A percentile compares a stretch with the other conserved stretches of the same genome.
phyloP scores from a whole-genome alignment of 2,329 filamentous ascomycete genomes.

The Calonectria crousiana region DNA sequence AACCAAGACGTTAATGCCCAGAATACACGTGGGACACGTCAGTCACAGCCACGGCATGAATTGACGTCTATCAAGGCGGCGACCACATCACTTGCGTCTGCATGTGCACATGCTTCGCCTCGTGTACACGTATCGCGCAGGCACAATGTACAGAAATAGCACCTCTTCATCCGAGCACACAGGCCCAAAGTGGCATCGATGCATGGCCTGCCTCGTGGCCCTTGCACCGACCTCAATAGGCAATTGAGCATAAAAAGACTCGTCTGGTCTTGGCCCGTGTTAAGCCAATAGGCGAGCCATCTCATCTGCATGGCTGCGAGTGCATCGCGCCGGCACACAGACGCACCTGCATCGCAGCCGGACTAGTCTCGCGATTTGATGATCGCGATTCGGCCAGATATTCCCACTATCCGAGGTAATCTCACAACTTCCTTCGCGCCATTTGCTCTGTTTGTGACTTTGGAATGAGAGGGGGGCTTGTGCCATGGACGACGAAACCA shows the following conservation, averaged over 20 bases:
- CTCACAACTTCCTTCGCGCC: not conserved
- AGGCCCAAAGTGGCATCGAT: not conserved
- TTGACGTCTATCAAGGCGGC: not conserved
- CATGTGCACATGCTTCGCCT: not conserved
- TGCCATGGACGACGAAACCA: slow-evolving; percentile 1
- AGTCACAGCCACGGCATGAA: not conserved
- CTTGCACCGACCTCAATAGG: slow-evolving; percentile 1
- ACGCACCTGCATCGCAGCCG: slow-evolving; percentile 16
- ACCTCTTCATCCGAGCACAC: not conserved
- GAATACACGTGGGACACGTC: slow-evolving; percentile 6
- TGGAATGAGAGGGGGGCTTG: not conserved
- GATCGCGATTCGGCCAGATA: slow-evolving; percentile 18
- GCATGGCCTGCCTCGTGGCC: slow-evolving; percentile 16
- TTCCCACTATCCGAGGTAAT: not conserved
- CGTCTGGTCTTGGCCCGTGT: not conserved
- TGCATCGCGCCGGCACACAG: slow-evolving; percentile 18
- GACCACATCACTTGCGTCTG: slow-evolving; percentile 18
- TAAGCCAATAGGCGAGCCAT: not conserved
- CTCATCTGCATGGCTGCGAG: slow-evolving; percentile 9
- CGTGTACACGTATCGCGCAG: not conserved
- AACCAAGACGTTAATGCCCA: not conserved
- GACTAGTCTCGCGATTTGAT: not conserved
- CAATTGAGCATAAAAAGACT: not conserved
- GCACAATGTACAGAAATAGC: not conserved
- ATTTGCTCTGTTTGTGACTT: not conserved